Evolutionary conservation across 139 green algal species (phyloP).

Genomic region (Volvox africanus): DNA sequence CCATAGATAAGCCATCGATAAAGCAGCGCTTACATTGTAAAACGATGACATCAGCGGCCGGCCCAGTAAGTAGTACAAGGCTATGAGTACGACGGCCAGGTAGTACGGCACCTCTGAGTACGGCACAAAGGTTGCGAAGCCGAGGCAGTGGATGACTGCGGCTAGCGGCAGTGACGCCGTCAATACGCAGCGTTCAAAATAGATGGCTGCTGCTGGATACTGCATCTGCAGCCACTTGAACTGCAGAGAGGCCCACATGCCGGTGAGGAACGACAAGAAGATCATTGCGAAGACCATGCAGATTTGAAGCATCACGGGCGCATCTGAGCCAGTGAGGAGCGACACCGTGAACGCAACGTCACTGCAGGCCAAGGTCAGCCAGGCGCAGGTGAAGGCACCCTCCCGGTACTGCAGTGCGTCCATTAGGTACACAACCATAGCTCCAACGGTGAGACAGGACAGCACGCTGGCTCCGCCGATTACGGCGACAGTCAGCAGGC

Average conservation of each 20-base stretch:
- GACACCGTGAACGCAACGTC: conserved; percentile 73
- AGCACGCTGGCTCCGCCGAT: conserved; percentile 78
- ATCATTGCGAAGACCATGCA: conserved; percentile 40
- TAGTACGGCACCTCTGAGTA: conserved; percentile 87
- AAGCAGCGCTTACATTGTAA: conserved; percentile 33
- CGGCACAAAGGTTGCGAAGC: conserved; percentile 65
- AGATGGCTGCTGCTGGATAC: conserved; percentile 85
- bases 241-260: conserved; percentile 91
- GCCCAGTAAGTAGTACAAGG: conserved; percentile 81
- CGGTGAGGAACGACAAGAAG: conserved; percentile 21
- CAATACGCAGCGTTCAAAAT: conserved; percentile 90
- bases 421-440: conserved; percentile 91
- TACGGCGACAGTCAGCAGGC: conserved; percentile 77
- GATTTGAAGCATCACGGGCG: conserved; percentile 45
- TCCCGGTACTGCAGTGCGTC: conserved; percentile 86
- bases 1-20: no score
- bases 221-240: conserved; percentile 93
- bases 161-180: conserved; percentile 74
- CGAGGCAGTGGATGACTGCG: conserved; percentile 73
- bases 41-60: conserved; percentile 88
- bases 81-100: conserved; percentile 72
- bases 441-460: conserved; percentile 71
- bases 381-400: conserved; percentile 82
- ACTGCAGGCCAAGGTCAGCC: conserved; percentile 79
- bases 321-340: conserved; percentile 30